Evolutionary conservation across 148 eudicot genomes (phyloP).

Genomic region (Heliosperma pusillum): DNA sequence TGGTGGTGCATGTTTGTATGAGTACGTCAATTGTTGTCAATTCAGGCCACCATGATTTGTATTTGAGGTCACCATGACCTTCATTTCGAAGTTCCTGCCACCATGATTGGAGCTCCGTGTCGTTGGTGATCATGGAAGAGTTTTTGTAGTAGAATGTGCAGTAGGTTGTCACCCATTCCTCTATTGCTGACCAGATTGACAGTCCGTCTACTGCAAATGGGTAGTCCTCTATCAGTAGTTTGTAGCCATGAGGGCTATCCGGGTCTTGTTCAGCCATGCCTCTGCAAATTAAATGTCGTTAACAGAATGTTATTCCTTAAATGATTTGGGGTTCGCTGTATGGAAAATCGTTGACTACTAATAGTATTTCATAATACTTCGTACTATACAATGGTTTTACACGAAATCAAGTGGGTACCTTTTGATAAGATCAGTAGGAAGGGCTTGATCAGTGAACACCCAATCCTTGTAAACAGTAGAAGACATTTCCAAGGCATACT

Average conservation of each 20-base stretch:
- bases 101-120: conserved; percentile 74
- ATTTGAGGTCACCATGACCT: conserved; percentile 77
- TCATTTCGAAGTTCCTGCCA: conserved; percentile 64
- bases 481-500: conserved; percentile 61
- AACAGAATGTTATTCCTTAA: not conserved
- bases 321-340: not conserved
- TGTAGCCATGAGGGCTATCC: conserved; percentile 46
- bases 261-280: conserved; percentile 81
- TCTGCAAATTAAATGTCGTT: conserved; percentile 31
- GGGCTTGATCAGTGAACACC: conserved; percentile 77
- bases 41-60: conserved; percentile 75
- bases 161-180: conserved; percentile 70
- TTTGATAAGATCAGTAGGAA: conserved; percentile 74
- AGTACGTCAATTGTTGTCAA: conserved; percentile 37
- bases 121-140: conserved; percentile 38
- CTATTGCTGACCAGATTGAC: conserved; percentile 71
- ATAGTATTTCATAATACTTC: too few relatives aligned
- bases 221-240: conserved; percentile 76
- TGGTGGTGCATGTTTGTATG: conserved; percentile 6
- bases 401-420: conserved; percentile 33
- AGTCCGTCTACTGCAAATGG: conserved; percentile 89
- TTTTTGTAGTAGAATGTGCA: conserved; percentile 52
- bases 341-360: too few relatives aligned
- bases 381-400: too few relatives aligned
- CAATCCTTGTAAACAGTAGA: conserved; percentile 50